Conservation (phyloP, 306 rosid genomes). For the Cicer cuneatum region DNA sequence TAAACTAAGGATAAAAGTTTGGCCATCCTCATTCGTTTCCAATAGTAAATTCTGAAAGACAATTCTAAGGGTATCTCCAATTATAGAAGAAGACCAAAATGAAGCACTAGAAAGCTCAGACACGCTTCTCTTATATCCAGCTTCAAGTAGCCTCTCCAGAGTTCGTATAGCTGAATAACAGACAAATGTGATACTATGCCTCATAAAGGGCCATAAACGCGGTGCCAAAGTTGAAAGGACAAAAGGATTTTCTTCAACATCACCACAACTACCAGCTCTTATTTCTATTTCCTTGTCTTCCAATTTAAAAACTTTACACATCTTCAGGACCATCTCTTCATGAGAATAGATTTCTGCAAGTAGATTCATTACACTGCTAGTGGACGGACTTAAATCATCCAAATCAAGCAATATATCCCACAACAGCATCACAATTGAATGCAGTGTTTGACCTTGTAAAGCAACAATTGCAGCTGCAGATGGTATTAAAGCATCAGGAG, state of each 20-base stretch:
- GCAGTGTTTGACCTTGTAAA: slow-evolving; percentile 73
- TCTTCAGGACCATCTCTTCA: slow-evolving; percentile 83
- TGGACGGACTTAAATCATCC: slow-evolving; percentile 99
- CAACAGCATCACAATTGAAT: slow-evolving; percentile 86
- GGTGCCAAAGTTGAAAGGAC: slow-evolving; percentile 82
- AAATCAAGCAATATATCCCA: slow-evolving; percentile 98
- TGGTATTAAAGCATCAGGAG: slow-evolving; percentile 98
- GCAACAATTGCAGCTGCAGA: slow-evolving; percentile 84
- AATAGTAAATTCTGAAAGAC: slow-evolving; percentile 92
- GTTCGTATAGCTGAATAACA: slow-evolving; percentile 93
- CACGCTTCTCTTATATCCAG: slow-evolving; percentile 75
- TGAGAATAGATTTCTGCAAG: slow-evolving; percentile 97
- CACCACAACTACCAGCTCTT: slow-evolving; percentile 55
- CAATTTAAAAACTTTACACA: slow-evolving; percentile 61
- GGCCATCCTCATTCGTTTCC: slow-evolving; percentile 88
- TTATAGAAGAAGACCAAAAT: slow-evolving; percentile 88
- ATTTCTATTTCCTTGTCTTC: slow-evolving; percentile 60
- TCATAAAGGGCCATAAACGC: slow-evolving; percentile 98
- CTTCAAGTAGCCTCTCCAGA: slow-evolving; percentile 96
- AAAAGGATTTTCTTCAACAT: slow-evolving; percentile 71
- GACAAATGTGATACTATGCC: slow-evolving; percentile 90
- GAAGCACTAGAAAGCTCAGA: slow-evolving; percentile 59
- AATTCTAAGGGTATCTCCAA: slow-evolving; percentile 91
- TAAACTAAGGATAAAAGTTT: too few relatives aligned
- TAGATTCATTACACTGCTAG: slow-evolving; percentile 99